phyloP scores from a whole-genome alignment of 306 rosid species.

The Glycine soja region DNA sequence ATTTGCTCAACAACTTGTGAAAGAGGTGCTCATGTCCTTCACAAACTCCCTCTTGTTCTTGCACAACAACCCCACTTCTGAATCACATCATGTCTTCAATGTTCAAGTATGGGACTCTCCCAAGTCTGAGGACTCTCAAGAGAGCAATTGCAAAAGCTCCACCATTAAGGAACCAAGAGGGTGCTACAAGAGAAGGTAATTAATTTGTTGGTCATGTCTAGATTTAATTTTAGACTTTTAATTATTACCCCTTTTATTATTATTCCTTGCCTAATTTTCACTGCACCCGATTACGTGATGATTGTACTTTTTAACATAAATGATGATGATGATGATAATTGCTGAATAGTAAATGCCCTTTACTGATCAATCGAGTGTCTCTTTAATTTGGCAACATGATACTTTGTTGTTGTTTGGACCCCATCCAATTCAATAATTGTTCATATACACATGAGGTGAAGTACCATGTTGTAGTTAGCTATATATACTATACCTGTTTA shows the following conservation, averaged over 20 bases:
- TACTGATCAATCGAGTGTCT: background rate
- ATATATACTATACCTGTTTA: background rate
- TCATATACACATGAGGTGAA: constrained; percentile 6
- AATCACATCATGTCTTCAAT: constrained; percentile 25
- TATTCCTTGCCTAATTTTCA: constrained; percentile 3
- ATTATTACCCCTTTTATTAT: background rate
- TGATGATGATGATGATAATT: background rate
- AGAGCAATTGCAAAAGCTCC: constrained; percentile 53
- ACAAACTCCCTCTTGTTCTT: constrained; percentile 52
- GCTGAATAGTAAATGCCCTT: background rate
- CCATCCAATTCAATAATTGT: constrained; percentile 46
- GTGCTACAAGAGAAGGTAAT: constrained; percentile 69
- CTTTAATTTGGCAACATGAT: background rate
- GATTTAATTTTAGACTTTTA: no score
- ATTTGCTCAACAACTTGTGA: constrained; percentile 49
- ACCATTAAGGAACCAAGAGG: constrained; percentile 58
- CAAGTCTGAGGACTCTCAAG: constrained; percentile 56
- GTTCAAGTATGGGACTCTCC: constrained; percentile 24
- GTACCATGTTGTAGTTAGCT: constrained; percentile 8
- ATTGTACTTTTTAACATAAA: background rate
- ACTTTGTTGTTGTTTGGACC: constrained; percentile 38
- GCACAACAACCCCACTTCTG: background rate
- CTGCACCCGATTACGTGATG: background rate
- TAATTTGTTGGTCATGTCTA: background rate
- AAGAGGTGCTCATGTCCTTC: constrained; percentile 53